Conservation (phyloP, 2,329 filamentous ascomycete species). For the Arthroderma sp. region DNA sequence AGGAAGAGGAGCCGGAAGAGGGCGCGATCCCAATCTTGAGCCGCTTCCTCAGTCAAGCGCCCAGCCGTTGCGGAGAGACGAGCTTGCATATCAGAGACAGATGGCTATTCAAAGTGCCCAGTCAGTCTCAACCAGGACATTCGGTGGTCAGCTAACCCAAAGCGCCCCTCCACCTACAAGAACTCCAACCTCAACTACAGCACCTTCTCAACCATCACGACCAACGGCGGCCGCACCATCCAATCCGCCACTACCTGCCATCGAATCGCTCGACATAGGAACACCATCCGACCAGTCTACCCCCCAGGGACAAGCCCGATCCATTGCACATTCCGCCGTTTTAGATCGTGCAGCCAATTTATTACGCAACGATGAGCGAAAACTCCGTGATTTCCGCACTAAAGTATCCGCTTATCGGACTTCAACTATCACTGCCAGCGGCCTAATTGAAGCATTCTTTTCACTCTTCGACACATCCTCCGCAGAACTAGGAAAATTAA, state of each 20-base stretch:
- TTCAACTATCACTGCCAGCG: constrained; percentile 54
- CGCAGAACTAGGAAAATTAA: constrained; percentile 69
- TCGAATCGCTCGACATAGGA: constrained; percentile 41
- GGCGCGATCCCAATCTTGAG: constrained; percentile 78
- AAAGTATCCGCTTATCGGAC: constrained; percentile 68
- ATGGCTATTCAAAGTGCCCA: constrained; percentile 83
- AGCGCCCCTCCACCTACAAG: constrained; percentile 33
- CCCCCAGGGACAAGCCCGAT: constrained; percentile 67
- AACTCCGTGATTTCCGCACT: constrained; percentile 63
- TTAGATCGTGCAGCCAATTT: constrained; percentile 73
- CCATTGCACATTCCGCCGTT: constrained; percentile 68
- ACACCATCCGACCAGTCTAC: constrained; percentile 35
- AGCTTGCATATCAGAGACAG: constrained; percentile 82
- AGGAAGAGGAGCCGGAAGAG: constrained; percentile 48
- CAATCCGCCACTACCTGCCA: constrained; percentile 19
- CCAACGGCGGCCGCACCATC: constrained; percentile 16
- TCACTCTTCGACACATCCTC: constrained; percentile 71
- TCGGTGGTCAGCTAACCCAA: constrained; percentile 69
- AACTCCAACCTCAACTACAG: constrained; percentile 28
- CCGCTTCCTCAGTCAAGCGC: constrained; percentile 62
- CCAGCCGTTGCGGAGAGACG: constrained; percentile 69
- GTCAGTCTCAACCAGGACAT: constrained; percentile 63
- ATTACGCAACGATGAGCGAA: constrained; percentile 60
- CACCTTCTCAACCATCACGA: constrained; percentile 16
- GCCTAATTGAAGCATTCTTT: constrained; percentile 79